Evolutionary conservation across 345 rosid genomes (phyloP).

Genomic region (Melastoma malabathricum): DNA sequence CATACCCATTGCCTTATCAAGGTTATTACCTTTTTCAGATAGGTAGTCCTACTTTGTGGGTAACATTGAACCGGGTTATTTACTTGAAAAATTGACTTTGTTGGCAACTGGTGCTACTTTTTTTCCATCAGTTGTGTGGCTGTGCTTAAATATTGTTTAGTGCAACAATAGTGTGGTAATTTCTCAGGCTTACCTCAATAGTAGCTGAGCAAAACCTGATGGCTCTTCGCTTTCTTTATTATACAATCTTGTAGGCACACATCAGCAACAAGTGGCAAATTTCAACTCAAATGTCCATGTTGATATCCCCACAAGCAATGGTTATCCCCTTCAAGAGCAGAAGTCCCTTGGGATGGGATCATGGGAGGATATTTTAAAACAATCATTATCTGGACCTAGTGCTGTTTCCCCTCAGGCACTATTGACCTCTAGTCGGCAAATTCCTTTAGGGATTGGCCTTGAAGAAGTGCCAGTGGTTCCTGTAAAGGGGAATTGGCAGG

Average conservation of each 20-base stretch:
- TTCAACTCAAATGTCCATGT: conserved; percentile 20
- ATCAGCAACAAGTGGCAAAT: conserved; percentile 20
- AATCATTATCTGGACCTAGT: conserved; percentile 25
- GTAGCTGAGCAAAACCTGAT: too few species aligned
- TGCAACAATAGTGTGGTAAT: too few species aligned
- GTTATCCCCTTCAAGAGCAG: conserved; percentile 24
- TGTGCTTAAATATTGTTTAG: too few species aligned
- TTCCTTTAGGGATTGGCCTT: not conserved
- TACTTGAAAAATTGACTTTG: too few species aligned
- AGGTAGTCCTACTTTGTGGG: not conserved
- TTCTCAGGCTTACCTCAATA: too few species aligned
- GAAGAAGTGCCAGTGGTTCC: conserved; percentile 13
- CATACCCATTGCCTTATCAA: conserved; percentile 13
- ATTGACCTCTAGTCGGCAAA: conserved; percentile 14
- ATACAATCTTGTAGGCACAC: conserved; percentile 25
- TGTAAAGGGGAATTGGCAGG: conserved; percentile 61
- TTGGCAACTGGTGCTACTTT: too few species aligned
- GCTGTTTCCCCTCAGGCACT: conserved; percentile 23
- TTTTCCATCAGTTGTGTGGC: too few species aligned
- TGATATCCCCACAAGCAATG: conserved; percentile 18
- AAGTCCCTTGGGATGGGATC: conserved; percentile 37
- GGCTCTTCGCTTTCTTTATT: conserved; percentile 10
- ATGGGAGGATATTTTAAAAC: conserved; percentile 53
- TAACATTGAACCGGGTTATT: too few species aligned
- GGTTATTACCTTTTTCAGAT: conserved; percentile 12